phyloP scores from a whole-genome alignment of 2,329 filamentous ascomycete genomes.

The Laburnicola sp. region DNA sequence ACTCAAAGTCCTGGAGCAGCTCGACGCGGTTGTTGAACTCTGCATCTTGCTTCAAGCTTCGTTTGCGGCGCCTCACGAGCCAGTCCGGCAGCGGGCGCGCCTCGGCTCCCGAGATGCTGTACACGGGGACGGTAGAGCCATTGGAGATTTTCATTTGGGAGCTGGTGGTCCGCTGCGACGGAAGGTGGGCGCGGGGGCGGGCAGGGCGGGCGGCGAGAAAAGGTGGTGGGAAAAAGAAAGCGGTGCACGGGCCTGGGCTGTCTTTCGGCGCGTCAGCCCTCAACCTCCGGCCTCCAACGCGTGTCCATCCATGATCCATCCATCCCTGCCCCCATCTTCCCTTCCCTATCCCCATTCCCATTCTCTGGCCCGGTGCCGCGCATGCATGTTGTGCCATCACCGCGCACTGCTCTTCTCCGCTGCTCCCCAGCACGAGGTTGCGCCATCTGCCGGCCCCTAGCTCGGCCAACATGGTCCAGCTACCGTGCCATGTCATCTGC shows the following conservation, averaged over 20 bases:
- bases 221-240: too few relatives aligned
- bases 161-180: too few relatives aligned
- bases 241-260: too few relatives aligned
- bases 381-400: too few relatives aligned
- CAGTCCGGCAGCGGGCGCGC: conserved; percentile 90
- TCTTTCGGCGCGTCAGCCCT: conserved; percentile 4
- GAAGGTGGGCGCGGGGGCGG: too few relatives aligned
- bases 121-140: conserved; percentile 81
- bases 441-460: conserved; percentile 22
- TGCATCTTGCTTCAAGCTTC: conserved; percentile 82
- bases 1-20: conserved; percentile 95
- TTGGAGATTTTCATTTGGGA: conserved; percentile 86
- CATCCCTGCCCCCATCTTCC: too few relatives aligned
- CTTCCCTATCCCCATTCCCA: not conserved
- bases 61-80: conserved; percentile 84
- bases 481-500: conserved; percentile 29
- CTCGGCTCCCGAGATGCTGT: conserved; percentile 90
- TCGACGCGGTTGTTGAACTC: conserved; percentile 95
- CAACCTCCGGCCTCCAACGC: conserved; percentile 1
- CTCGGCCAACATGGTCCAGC: conserved; percentile 36
- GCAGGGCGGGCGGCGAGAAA: too few relatives aligned
- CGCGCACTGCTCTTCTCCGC: not conserved
- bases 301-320: not conserved
- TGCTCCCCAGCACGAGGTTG: conserved; percentile 1
- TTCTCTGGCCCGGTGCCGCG: not conserved